Percentiles rank a stretch among this genome's conserved stretches.
Conservation (phyloP, 805 yeast genomes). For the Ogataea trehaloabstinens region DNA sequence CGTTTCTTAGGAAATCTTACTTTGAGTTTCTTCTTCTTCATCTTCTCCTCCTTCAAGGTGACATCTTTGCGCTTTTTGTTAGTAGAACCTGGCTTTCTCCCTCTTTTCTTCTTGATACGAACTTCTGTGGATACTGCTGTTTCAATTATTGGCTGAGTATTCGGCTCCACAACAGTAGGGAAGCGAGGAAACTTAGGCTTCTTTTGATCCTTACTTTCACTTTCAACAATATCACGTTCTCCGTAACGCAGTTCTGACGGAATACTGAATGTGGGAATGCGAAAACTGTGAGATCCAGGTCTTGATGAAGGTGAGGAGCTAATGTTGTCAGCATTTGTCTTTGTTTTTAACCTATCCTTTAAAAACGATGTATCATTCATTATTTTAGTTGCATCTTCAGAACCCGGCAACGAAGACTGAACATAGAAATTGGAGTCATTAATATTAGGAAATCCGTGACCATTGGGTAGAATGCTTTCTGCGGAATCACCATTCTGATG, state of each 20-base stretch:
- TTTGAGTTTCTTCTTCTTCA: slow-evolving; percentile 14
- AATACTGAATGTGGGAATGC: slow-evolving; percentile 16
- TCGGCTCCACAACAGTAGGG: slow-evolving; percentile 7
- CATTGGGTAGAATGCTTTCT: slow-evolving; percentile 13
- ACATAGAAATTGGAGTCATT: slow-evolving; percentile 17
- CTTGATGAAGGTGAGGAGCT: slow-evolving; percentile 17
- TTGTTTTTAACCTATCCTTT: slow-evolving; percentile 10
- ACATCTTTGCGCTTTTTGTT: slow-evolving; percentile 18
- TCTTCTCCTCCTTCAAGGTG: slow-evolving; percentile 10
- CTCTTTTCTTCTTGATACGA: slow-evolving; percentile 16
- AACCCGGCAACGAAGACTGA: slow-evolving; percentile 18
- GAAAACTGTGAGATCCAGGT: slow-evolving; percentile 13
- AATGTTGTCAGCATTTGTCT: slow-evolving; percentile 13
- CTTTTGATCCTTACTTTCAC: slow-evolving; percentile 8
- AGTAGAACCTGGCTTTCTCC: slow-evolving; percentile 21
- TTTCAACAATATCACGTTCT: slow-evolving; percentile 9
- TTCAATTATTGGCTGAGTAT: slow-evolving; percentile 6
- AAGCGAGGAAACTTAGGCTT: slow-evolving; percentile 9
- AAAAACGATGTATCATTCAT: slow-evolving; percentile 12
- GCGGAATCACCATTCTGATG: slow-evolving; percentile 14
- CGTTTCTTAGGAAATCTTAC: slow-evolving; percentile 16
- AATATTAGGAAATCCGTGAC: slow-evolving; percentile 13
- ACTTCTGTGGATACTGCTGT: slow-evolving; percentile 4
- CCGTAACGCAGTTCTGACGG: slow-evolving; percentile 16
- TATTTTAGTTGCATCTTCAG: slow-evolving; percentile 15